Conservation (phyloP, 148 eudicot species). For the Vaccinium vitisidaea region DNA sequence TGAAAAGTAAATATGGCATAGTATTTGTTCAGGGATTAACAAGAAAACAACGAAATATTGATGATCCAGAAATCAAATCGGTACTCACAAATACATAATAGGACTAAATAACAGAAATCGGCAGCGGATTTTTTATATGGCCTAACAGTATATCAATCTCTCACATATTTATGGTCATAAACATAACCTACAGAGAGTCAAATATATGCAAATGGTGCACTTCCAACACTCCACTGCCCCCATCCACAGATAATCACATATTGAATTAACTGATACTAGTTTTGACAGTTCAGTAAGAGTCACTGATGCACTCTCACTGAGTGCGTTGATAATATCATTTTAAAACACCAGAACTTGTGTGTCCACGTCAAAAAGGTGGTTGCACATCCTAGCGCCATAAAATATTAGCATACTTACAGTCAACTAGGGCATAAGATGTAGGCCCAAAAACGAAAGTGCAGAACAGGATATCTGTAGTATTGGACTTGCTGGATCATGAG, state of each 20-base stretch:
- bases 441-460: not conserved
- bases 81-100: not conserved
- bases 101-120: not conserved
- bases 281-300: not conserved
- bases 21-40: conserved; percentile 3
- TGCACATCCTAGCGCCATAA: not conserved
- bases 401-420: not conserved
- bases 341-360: not conserved
- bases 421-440: not conserved
- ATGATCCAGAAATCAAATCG: not conserved
- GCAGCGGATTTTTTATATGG: not conserved
- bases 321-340: not conserved
- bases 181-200: not conserved
- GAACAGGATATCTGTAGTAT: not conserved
- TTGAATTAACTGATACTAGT: not conserved
- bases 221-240: conserved; percentile 2
- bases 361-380: not conserved
- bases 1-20: not conserved
- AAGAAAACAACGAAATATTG: not conserved
- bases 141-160: not conserved
- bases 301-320: not conserved
- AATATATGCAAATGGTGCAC: not conserved
- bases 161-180: not conserved
- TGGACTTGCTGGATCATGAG: not conserved
- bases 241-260: not conserved